These are phyloP conservation scores for Porphyrellus cyaneotinctus DNA, from an alignment of 768 basidiomycete species.

Conservation along the genomic window DNA sequence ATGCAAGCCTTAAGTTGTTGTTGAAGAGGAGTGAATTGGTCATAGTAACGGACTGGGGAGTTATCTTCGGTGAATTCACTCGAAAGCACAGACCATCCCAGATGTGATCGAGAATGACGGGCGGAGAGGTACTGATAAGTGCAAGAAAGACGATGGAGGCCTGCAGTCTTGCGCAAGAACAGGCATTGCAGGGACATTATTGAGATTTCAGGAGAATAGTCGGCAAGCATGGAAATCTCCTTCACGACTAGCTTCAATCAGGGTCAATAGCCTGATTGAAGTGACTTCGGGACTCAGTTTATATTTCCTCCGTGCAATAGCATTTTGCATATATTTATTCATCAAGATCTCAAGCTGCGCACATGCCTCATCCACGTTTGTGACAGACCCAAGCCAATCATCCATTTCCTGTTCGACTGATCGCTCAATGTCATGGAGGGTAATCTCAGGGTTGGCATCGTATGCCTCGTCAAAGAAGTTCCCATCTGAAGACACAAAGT, in stretches of 20 bases:
- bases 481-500: slow-evolving; percentile 15
- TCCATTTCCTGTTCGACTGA: slow-evolving; percentile 22
- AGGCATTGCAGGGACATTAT: background rate
- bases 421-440: slow-evolving; percentile 37
- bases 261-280: slow-evolving; percentile 39
- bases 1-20: background rate
- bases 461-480: slow-evolving; percentile 6
- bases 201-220: background rate
- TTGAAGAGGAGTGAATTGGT: background rate
- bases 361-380: slow-evolving; percentile 6
- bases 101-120: background rate
- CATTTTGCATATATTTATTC: slow-evolving; percentile 23
- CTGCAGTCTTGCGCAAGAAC: background rate
- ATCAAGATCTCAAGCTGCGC: slow-evolving; percentile 17
- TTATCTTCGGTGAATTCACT: background rate
- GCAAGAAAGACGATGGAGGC: background rate
- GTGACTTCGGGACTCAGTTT: slow-evolving; percentile 32
- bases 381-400: background rate
- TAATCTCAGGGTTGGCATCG: slow-evolving; percentile 6
- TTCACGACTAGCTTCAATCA: slow-evolving; percentile 8
- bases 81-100: too few species aligned
- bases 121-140: background rate
- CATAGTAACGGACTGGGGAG: background rate
- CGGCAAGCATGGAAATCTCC: background rate
- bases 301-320: slow-evolving; percentile 15